Evolutionary conservation across 1,284 basidiomycete genomes (phyloP), one percentile per base, ranked within the genome.

Genomic region (Tausonia pullulans): DNA sequence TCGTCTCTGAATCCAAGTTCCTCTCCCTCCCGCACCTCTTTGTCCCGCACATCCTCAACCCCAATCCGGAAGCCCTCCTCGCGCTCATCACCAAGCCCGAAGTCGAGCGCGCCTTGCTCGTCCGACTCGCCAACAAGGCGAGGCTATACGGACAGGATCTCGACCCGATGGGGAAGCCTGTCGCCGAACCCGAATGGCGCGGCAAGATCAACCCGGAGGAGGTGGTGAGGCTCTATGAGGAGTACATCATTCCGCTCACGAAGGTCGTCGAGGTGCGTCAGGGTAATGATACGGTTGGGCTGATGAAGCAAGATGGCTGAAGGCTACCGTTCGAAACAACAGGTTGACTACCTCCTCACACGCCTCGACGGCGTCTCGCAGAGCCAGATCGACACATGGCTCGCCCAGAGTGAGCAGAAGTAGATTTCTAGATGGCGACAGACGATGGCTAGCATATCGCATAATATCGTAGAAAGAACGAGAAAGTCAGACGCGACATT

Each of bases 1-100:
- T 99, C 75, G 96, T 99, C 9, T 91, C 91, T 4, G 96, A 99
- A 77, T 88, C 88, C 62, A 98, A 99, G 76, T 99, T 99, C 80
- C 77, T 83, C 16, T 82, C 84, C 45, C 80, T 89, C 68, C 95
- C 96, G 8, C 81, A 86, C 41, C 84, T 86, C 11, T 98, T 98
- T 76, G 84, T 98, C 68, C 89, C 90, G 0, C 90, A 92, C 76
- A 98, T 98, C 72, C 81, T 82, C 56, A 81, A 82, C 1, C 85
- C 84, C 2, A 88, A 98, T 75, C 82, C 82, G 16, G 75, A 81
- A 52, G 87, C 85, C 4, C 81, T 96, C 11, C 91, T 88, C 2
- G 84, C 76, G 0, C 80, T 98, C 52, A 98, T 99, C 76, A 96
- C 93, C 14, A 98, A 98, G 75, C 93, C 94, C 0, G 93, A 88